Base-by-base conservation (phyloP, 768 basidiomycete species). In the Rhizopogon vinicolor region DNA sequence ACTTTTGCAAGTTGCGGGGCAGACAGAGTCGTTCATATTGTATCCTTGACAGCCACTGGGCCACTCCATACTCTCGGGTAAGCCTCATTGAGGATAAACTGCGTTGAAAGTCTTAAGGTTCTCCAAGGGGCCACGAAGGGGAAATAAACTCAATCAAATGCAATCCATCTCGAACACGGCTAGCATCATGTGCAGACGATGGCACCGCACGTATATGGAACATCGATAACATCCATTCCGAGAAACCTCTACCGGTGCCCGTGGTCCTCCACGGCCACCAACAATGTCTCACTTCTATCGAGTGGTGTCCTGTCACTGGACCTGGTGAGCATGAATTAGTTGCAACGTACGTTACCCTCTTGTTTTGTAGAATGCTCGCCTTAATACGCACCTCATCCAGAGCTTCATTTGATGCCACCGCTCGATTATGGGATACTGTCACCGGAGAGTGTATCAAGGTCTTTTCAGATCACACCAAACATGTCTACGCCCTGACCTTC, bases 111-210 rank as follows among this genome's bases (percentile, higher is more conserved):
- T 16, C 48, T 25, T 61, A 39, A 61, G 53, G 42, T 57, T 45
- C 33, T 51, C 45, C 13, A 58, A 90, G 87, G 39, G 90, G 89
- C 1, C 91, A 93, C 60, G 74, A 72, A 18, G 79, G 84, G 55
- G 91, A 93, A 66, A 78, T 93, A 58, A 93, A 90, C 62, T 85
- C 89, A 66, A 78, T 93, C 49, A 85, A 83, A 65, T 81, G 79
- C 60, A 91, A 87, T 57, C 73, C 80, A 14, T 72, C 78, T n/a
- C 73, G 79, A 39, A 89, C 86, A 31, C 79, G 80, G 41, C 65
- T 93, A 43, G 89, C 89, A 12, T 88, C 89, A 5, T 91, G 89
- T 66, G 90, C 91, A 1, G 91, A 93, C 63, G 91, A 93, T 59
- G 74, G 74, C 59, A 90, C 89, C 0, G 85, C 87, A 18, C 83